Base-by-base conservation (phyloP, 2,329 filamentous ascomycete genomes). In the Colletotrichum musae region DNA sequence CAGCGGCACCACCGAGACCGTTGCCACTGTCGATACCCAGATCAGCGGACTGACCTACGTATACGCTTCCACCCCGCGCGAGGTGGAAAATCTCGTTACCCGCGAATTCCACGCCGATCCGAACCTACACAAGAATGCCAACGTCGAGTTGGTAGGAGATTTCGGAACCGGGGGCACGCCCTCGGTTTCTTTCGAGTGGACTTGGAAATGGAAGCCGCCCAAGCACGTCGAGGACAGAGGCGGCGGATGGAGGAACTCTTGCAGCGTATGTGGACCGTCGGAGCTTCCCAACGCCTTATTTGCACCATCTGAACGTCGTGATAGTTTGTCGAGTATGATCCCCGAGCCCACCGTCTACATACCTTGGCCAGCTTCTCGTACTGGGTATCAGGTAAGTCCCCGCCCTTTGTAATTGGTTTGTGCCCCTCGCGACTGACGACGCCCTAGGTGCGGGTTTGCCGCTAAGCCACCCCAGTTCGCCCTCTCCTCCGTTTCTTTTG, bases 71-170 rank as follows among this genome's bases (percentile, higher is more conserved):
- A 97, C 91, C 60, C 84, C 90, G 39, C 93, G 89, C 81, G 96
- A 99, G 76, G 89, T 99, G 62, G 96, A 98, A 77, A 98, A 96
- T 73, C 84, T 99, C 54, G 92, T 98, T 56, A 98, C 95, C 16
- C 88, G 95, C 74, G 96, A 99, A 80, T 98, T 99, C 76, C 94
- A 98, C 74, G 94, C 95, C 73, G 94, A 99, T 77, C 96, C 96
- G 1, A 99, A 99, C 77, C 85, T 99, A 64, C 96, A 99, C 84
- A 98, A 97, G 79, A 98, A 98, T 77, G 88, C 94, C 63, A 98
- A 98, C 77, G 96, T 99, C 47, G 93, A 97, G 76, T 87, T 98
- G 52, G 91, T 99, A n/a, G 96, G 96, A 3, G 94, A 97, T 79
- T 98, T 93, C 77, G 88, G 89, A 3, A 99, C 96, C 0, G 90